Percentiles rank a stretch among this genome's conserved stretches.
These are phyloP conservation scores for Encephalitozoon cuniculi DNA, from an alignment of 371 early-diverging fungal genomes.

Conservation along the genomic window DNA sequence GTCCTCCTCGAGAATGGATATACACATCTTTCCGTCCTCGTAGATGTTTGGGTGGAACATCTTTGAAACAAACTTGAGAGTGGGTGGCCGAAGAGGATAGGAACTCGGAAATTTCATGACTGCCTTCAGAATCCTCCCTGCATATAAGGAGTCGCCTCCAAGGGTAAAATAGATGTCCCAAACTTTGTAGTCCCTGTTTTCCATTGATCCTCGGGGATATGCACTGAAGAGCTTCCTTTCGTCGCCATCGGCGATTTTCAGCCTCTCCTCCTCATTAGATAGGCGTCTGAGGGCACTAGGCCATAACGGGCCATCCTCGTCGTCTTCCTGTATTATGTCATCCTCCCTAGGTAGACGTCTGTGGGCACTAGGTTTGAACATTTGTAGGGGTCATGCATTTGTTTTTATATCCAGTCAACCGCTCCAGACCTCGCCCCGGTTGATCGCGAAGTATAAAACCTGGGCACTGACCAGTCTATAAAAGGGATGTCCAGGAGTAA, in stretches of 20 bases:
- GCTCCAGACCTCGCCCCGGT: not conserved
- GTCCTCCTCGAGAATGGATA: constrained; percentile 85
- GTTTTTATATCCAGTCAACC: not conserved
- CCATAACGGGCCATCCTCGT: no score
- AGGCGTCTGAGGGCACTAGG: constrained; percentile 32
- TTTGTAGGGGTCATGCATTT: constrained; percentile 1
- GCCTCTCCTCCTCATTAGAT: constrained; percentile 26
- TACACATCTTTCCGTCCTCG: constrained; percentile 89
- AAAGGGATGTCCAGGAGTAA: not conserved
- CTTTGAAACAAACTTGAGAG: constrained; percentile 68
- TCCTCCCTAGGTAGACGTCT: constrained; percentile 44
- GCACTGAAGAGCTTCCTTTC: constrained; percentile 18
- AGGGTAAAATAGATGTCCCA: constrained; percentile 56
- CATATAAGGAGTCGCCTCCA: constrained; percentile 64
- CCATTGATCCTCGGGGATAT: not conserved
- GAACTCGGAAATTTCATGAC: constrained; percentile 63
- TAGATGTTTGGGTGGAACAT: constrained; percentile 75
- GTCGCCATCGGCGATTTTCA: constrained; percentile 20
- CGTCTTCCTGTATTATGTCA: no score
- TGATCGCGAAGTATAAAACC: not conserved
- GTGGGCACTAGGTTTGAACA: constrained; percentile 10
- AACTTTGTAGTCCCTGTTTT: constrained; percentile 25
- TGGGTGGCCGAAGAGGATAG: constrained; percentile 74
- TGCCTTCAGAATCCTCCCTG: constrained; percentile 63
- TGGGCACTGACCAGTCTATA: not conserved